Percentiles rank a stretch among this genome's conserved stretches.
phyloP scores from a whole-genome alignment of 2,329 filamentous ascomycete species.

The Coleophoma eucalyptorum region DNA sequence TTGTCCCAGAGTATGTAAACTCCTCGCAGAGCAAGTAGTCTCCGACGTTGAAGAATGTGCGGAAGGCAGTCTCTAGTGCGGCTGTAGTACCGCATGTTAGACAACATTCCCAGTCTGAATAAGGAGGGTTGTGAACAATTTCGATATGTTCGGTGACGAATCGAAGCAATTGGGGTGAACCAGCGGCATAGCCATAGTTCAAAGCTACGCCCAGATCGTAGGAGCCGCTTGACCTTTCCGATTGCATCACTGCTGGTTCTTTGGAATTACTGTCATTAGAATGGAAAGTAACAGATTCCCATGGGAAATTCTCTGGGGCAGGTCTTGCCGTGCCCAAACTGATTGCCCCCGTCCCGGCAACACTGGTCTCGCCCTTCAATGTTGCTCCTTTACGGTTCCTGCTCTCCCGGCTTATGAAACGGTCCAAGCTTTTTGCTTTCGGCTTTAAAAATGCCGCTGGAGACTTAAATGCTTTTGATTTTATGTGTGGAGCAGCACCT shows the following conservation, averaged over 20 bases:
- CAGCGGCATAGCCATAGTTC: conserved; percentile 89
- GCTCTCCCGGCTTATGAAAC: conserved; percentile 38
- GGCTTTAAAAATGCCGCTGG: too few species aligned
- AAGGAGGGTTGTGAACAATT: conserved; percentile 80
- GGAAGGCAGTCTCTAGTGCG: conserved; percentile 76
- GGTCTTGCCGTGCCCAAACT: conserved; percentile 91
- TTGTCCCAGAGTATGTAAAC: conserved; percentile 78
- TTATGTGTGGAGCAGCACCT: too few species aligned
- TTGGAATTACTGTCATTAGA: too few species aligned
- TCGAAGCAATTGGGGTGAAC: conserved; percentile 81
- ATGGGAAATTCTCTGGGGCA: conserved; percentile 85
- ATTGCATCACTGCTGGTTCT: too few species aligned
- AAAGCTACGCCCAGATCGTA: conserved; percentile 82
- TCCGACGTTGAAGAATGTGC: conserved; percentile 74
- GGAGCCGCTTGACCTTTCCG: too few species aligned
- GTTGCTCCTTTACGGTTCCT: conserved; percentile 58
- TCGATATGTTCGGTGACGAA: conserved; percentile 96
- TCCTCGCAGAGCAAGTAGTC: conserved; percentile 84
- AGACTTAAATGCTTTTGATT: too few species aligned
- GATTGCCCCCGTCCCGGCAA: conserved; percentile 79
- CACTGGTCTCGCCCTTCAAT: conserved; percentile 76
- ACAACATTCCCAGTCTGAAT: conserved; percentile 83
- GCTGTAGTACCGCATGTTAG: conserved; percentile 85
- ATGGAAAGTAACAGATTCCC: conserved; percentile 71
- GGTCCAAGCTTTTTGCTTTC: too few species aligned